phyloP scores from a whole-genome alignment of 441 rosid species.

The Adansonia gregorii region DNA sequence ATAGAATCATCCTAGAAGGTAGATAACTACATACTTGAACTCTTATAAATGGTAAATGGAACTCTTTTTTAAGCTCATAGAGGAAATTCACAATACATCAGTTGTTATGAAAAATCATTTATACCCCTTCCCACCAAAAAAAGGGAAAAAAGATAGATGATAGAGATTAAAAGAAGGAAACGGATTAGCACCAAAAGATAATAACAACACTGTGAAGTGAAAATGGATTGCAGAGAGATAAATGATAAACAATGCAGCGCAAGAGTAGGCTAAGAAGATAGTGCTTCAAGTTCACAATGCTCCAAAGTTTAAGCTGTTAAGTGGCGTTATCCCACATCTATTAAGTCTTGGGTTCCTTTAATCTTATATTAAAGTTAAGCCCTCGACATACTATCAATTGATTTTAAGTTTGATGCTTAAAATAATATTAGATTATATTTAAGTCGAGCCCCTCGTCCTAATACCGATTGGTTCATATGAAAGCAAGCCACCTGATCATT shows the following conservation, averaged over 20 bases:
- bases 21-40: neutral
- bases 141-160: too few species aligned
- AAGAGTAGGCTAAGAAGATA: neutral
- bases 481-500: neutral
- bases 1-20: neutral
- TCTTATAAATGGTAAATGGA: neutral
- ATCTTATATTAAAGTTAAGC: too few species aligned
- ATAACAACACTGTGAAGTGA: neutral
- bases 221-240: neutral
- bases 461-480: neutral
- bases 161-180: neutral
- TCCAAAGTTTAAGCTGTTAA: neutral
- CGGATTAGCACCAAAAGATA: neutral
- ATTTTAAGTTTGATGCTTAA: too few species aligned
- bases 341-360: too few species aligned
- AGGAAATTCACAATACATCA: neutral
- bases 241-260: neutral
- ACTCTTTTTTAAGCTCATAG: neutral
- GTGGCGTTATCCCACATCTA: too few species aligned
- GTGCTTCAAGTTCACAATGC: neutral
- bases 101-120: conserved; percentile 1
- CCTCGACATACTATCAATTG: too few species aligned
- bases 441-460: too few species aligned
- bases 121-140: neutral
- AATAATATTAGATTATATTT: too few species aligned